Conservation (phyloP, 805 yeast genomes). For the Ogataea zsoltii region DNA sequence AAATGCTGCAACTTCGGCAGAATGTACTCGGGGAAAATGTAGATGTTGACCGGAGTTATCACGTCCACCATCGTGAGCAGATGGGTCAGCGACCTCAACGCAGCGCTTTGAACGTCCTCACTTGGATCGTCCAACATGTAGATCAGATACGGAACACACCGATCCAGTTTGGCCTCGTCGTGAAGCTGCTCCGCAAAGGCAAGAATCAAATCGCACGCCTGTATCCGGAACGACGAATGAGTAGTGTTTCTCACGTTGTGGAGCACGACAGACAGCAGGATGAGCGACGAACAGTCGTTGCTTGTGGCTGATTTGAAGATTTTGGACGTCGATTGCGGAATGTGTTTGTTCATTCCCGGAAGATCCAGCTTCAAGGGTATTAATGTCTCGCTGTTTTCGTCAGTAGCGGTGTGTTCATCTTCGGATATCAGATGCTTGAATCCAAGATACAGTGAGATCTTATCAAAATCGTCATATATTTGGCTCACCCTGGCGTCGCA, state of each 20-base stretch:
- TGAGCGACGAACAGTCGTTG: conserved; percentile 51
- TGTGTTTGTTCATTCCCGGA: conserved; percentile 53
- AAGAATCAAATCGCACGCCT: conserved; percentile 74
- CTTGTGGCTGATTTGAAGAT: conserved; percentile 21
- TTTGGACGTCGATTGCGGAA: conserved; percentile 39
- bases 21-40: conserved; percentile 79
- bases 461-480: conserved; percentile 59
- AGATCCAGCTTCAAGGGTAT: conserved; percentile 47
- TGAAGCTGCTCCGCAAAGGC: conserved; percentile 73
- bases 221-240: conserved; percentile 57
- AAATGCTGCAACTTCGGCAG: conserved; percentile 64
- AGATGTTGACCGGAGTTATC: conserved; percentile 72
- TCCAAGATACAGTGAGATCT: conserved; percentile 43
- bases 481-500: conserved; percentile 60
- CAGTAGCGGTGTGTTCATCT: conserved; percentile 7
- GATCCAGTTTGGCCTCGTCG: conserved; percentile 83
- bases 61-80: conserved; percentile 61
- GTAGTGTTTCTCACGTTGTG: conserved; percentile 62
- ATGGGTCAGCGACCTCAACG: conserved; percentile 67
- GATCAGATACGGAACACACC: conserved; percentile 79
- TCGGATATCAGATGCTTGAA: conserved; percentile 32
- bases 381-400: conserved; percentile 17
- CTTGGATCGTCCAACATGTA: conserved; percentile 69
- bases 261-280: conserved; percentile 57
- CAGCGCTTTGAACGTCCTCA: conserved; percentile 63